Percentiles rank a stretch among this genome's conserved stretches.
Conservation (phyloP, 2,329 filamentous ascomycete species). For the Ceratocystis harringtonii region DNA sequence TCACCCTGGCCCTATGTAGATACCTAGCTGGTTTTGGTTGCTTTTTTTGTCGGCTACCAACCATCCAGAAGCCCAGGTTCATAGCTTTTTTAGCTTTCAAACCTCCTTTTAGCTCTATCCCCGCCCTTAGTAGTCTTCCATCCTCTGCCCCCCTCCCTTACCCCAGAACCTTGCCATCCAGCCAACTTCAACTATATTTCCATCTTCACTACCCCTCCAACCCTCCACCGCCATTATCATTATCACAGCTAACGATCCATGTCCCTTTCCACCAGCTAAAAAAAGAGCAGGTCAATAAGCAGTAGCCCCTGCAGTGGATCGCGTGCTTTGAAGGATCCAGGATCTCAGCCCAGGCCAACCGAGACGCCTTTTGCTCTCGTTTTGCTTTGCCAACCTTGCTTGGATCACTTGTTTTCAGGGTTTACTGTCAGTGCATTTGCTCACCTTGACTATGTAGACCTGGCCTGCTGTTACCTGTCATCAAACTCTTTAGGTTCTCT, state of each 20-base stretch:
- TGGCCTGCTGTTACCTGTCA: constrained; percentile 8
- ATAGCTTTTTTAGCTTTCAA: not conserved
- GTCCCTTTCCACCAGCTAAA: not conserved
- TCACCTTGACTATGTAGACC: constrained; percentile 3
- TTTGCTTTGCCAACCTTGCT: constrained; percentile 1
- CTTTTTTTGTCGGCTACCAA: not conserved
- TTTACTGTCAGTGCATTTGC: constrained; percentile 8
- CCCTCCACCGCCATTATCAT: not conserved
- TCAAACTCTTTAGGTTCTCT: constrained; percentile 2
- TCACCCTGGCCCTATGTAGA: not conserved
- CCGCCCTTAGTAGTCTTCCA: not conserved
- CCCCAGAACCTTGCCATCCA: not conserved
- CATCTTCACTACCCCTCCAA: not conserved
- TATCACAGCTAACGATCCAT: not conserved
- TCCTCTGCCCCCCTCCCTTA: not conserved
- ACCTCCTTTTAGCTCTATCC: constrained; percentile 2
- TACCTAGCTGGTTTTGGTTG: not conserved
- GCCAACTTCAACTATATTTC: not conserved
- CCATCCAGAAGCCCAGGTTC: not conserved
- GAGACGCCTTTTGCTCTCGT: constrained; percentile 7
- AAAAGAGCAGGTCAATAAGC: not conserved
- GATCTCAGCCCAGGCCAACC: constrained; percentile 11
- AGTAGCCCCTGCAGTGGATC: constrained; percentile 9
- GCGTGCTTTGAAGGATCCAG: constrained; percentile 15
- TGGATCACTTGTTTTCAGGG: constrained; percentile 10